These are phyloP conservation scores for Tremellales sp. DNA, from an alignment of 1,284 basidiomycete genomes.

Conservation along the genomic window DNA sequence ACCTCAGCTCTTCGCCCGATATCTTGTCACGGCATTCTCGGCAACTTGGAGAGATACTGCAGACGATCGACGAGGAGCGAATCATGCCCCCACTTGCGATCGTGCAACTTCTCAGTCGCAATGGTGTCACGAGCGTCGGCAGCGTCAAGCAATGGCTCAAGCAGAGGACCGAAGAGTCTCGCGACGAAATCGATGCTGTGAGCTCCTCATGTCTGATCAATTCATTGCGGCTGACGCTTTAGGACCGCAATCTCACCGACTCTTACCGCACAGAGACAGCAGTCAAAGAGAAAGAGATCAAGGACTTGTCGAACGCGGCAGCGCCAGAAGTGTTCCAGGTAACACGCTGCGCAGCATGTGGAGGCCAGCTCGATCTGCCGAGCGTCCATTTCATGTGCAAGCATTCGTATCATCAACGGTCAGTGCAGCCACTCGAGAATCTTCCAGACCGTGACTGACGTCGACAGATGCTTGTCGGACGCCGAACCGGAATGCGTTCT, in stretches of 20 bases:
- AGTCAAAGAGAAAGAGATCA: slow-evolving; percentile 75
- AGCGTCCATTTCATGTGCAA: slow-evolving; percentile 97
- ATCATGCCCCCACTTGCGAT: slow-evolving; percentile 85
- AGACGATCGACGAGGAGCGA: slow-evolving; percentile 68
- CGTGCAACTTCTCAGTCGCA: slow-evolving; percentile 80
- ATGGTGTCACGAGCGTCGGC: slow-evolving; percentile 82
- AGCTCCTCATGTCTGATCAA: slow-evolving; percentile 33
- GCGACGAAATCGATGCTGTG: slow-evolving; percentile 74
- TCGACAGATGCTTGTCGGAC: slow-evolving; percentile 69
- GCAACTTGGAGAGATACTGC: slow-evolving; percentile 68
- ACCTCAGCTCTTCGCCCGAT: slow-evolving; percentile 74
- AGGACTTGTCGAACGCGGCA: slow-evolving; percentile 68
- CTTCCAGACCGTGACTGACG: neutral
- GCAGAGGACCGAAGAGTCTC: slow-evolving; percentile 65
- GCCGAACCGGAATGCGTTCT: slow-evolving; percentile 83
- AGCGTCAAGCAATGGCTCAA: slow-evolving; percentile 85
- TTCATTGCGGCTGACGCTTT: slow-evolving; percentile 10
- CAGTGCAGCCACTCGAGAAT: slow-evolving; percentile 7
- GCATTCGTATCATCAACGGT: slow-evolving; percentile 94
- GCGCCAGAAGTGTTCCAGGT: slow-evolving; percentile 88
- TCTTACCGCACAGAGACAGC: slow-evolving; percentile 83
- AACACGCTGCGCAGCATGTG: slow-evolving; percentile 82
- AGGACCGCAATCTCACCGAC: slow-evolving; percentile 78
- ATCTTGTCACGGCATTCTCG: slow-evolving; percentile 64
- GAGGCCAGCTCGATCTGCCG: slow-evolving; percentile 83